A percentile compares a stretch with the other conserved stretches of the same genome.
These are phyloP conservation scores for Fomitopsis pulvina DNA, from an alignment of 768 basidiomycete genomes.

Conservation along the genomic window DNA sequence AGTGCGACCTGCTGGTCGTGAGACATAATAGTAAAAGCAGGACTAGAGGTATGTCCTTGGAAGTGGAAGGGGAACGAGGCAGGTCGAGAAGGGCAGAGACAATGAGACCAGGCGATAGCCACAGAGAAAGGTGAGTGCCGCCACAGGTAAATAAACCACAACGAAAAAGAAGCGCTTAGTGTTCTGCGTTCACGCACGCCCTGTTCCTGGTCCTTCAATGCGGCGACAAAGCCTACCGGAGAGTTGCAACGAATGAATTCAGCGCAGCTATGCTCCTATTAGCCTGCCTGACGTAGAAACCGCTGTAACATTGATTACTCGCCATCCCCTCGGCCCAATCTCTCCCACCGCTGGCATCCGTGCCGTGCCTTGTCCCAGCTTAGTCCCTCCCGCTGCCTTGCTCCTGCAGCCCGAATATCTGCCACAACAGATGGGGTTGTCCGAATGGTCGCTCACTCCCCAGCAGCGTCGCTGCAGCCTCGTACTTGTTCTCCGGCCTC, in stretches of 20 bases:
- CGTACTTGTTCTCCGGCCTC: conserved; percentile 74
- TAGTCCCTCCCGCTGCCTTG: neutral
- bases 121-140: neutral
- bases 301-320: neutral
- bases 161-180: neutral
- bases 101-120: neutral
- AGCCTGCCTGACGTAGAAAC: no score
- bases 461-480: conserved; percentile 82
- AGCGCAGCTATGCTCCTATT: neutral
- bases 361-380: neutral
- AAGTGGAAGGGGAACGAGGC: neutral
- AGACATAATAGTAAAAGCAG: conserved; percentile 27
- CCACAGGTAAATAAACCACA: neutral
- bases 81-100: neutral
- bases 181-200: neutral
- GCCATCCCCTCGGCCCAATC: neutral
- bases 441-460: conserved; percentile 84
- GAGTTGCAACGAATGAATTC: neutral
- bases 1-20: conserved; percentile 54
- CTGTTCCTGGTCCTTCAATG: neutral
- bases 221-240: neutral
- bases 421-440: conserved; percentile 63
- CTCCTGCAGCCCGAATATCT: conserved; percentile 71
- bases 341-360: neutral
- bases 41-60: neutral